Conservation (phyloP, 139 green algal species). For the Volvox reticuliferus region DNA sequence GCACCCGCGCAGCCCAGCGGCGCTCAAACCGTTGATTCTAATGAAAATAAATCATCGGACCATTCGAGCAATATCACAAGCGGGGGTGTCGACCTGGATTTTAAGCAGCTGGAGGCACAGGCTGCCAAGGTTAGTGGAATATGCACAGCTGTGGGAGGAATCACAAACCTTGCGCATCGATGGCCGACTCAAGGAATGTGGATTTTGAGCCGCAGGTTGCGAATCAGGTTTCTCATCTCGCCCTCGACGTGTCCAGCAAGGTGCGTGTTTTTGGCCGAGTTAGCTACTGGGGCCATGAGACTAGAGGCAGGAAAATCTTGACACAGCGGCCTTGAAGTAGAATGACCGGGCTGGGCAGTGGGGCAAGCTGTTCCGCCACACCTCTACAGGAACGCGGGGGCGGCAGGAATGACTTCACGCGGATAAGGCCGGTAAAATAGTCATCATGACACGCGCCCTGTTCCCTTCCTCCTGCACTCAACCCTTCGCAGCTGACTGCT, state of each 20-base stretch:
- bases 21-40: not conserved
- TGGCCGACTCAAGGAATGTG: no score
- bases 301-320: no score
- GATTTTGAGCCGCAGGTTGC: not conserved
- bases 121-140: constrained; percentile 25
- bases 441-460: no score
- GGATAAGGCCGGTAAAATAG: no score
- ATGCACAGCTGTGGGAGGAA: no score
- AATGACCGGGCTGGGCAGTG: no score
- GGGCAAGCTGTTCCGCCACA: no score
- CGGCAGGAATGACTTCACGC: no score
- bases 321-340: no score
- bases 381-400: no score
- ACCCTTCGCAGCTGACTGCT: not conserved
- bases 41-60: not conserved
- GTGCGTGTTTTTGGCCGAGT: not conserved
- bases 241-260: constrained; percentile 24
- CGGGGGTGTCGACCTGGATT: not conserved
- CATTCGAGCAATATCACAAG: not conserved
- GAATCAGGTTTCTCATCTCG: constrained; percentile 12
- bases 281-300: no score
- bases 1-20: not conserved
- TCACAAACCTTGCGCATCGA: no score
- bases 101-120: constrained; percentile 29
- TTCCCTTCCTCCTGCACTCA: not conserved